Conservation (phyloP, 1,139 yeast genomes). For the Zygosaccharomyces sapae region DNA sequence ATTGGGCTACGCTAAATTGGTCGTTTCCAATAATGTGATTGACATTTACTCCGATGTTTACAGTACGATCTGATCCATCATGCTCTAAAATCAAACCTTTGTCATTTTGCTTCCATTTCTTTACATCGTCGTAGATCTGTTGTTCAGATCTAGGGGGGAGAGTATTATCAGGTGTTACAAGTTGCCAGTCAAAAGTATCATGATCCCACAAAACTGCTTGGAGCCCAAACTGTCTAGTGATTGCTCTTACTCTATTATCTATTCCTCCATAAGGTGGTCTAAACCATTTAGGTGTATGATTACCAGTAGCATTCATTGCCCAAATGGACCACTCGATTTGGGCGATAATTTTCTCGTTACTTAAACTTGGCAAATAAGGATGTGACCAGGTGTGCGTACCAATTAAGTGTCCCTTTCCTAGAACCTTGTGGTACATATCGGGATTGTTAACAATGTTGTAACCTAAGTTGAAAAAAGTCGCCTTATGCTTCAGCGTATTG, state of each 20-base stretch:
- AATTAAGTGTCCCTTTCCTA: slow-evolving; percentile 64
- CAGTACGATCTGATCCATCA: slow-evolving; percentile 67
- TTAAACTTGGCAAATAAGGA: slow-evolving; percentile 68
- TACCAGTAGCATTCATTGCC: slow-evolving; percentile 96
- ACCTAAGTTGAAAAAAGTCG: slow-evolving; percentile 86
- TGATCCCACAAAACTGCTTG: slow-evolving; percentile 90
- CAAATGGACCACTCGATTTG: slow-evolving; percentile 93
- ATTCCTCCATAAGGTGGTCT: slow-evolving; percentile 96
- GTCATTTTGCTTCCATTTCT: slow-evolving; percentile 44
- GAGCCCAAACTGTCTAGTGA: slow-evolving; percentile 80
- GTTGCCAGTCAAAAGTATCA: slow-evolving; percentile 89
- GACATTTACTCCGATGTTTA: slow-evolving; percentile 63
- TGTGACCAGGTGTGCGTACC: slow-evolving; percentile 96
- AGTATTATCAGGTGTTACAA: slow-evolving; percentile 40
- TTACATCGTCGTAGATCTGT: slow-evolving; percentile 54
- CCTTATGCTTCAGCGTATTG: slow-evolving; percentile 46
- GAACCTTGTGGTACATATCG: slow-evolving; percentile 57
- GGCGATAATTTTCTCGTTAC: slow-evolving; percentile 78
- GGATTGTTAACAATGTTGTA: slow-evolving; percentile 74
- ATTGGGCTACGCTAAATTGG: slow-evolving; percentile 78
- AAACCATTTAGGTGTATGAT: slow-evolving; percentile 84
- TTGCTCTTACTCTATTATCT: slow-evolving; percentile 77
- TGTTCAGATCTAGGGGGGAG: slow-evolving; percentile 41
- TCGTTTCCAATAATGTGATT: slow-evolving; percentile 48
- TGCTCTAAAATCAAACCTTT: slow-evolving; percentile 79